Base-by-base conservation (phyloP, 2,329 filamentous ascomycete species). In the Phialophora macrospora region DNA sequence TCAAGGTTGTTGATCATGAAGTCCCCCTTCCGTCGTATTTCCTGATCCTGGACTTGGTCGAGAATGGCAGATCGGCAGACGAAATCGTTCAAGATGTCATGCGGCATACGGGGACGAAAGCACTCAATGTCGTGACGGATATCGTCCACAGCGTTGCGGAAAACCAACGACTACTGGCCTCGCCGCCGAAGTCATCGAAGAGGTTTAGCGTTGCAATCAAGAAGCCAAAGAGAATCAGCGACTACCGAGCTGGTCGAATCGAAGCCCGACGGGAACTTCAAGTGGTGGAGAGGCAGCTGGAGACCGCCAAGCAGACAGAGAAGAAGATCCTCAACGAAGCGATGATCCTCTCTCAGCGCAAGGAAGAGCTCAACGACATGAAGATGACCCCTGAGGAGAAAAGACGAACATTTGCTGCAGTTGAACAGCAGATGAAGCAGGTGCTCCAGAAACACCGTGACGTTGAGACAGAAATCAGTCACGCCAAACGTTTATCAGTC, bases 11-110 rank as follows among this genome's bases (percentile, higher is more conserved):
- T 26, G 34, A 34, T 41, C 58, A 66, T 46, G 63, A 70, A 49
- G 60, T 70, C 3, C 68, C 66, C 1, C 54, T 68, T 6, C 68
- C 68, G 9, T 66, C 66, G 14, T 70, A 70, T 46, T 69, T 65
- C 62, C 52, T 55, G 2, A 65, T 69, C 28, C 48, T 64, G 26
- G 59, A 60, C 32, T 60, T 69, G 17, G 44, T 64, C 28, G 30
- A 34, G 34, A 34, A 58, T 9, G 67, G 65, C n/a, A 56, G 61
- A n/a, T n/a, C 30, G 4, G 59, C 63, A 48, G 32, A 66, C 8
- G 62, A 64, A 2, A 49, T 64, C 8, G 41, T 69, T 26, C 55
- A 58, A 58, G 26, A 52, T n/a, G 41, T 69, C 48, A 51, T 64
- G 17, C 52, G 7, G 9, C 60, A 67, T 26, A 61, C 62, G 17